Conservation (phyloP, 345 rosid species). For the rapeseed (Brassica napus) region DNA sequence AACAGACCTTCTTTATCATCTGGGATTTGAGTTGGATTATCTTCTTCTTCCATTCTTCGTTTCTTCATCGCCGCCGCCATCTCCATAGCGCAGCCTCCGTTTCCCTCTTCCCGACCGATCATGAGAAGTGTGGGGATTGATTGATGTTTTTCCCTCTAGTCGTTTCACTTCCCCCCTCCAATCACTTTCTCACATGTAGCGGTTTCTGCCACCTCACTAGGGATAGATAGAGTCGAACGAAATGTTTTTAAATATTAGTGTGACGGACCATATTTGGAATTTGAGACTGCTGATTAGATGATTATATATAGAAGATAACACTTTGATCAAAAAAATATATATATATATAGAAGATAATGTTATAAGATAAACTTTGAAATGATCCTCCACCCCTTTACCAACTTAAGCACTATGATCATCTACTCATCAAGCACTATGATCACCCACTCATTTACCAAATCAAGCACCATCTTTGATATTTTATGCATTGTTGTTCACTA, state of each 20-base stretch:
- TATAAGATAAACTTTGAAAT: no score
- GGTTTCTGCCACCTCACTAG: conserved; percentile 32
- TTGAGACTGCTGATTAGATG: background rate
- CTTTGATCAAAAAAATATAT: no score
- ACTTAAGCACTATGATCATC: no score
- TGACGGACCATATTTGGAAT: background rate
- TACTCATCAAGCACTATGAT: no score
- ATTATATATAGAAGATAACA: background rate
- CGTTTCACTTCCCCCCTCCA: conserved; percentile 9
- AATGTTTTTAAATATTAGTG: background rate
- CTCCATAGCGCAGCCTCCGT: background rate
- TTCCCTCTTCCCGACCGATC: background rate
- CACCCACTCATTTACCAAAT: no score
- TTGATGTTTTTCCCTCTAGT: conserved; percentile 26
- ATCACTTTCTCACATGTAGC: background rate
- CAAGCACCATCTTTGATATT: no score
- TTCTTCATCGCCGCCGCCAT: conserved; percentile 24
- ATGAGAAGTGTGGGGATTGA: background rate
- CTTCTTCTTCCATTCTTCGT: conserved; percentile 28
- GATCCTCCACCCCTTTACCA: no score
- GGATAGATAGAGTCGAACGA: background rate
- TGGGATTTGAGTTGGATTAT: conserved; percentile 19
- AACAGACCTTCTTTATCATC: conserved; percentile 35
- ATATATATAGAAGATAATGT: no score
- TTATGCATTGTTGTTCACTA: no score